Evolutionary conservation across 768 basidiomycete genomes (phyloP), one percentile per base, ranked within the genome.

Genomic region (Collybia mongolica): DNA sequence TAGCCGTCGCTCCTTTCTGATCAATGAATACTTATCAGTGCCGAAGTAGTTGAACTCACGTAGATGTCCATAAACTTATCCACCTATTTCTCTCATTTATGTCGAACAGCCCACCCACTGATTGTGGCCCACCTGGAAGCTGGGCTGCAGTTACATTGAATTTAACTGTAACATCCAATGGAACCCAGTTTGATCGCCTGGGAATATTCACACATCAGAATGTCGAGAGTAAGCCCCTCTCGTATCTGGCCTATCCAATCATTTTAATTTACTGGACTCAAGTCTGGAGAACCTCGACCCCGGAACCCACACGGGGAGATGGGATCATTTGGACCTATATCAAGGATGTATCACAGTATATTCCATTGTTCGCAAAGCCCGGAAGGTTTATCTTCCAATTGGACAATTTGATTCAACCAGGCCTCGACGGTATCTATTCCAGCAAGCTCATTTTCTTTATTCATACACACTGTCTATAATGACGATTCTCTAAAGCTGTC

Each of bases 201-300:
- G 86, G 79, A 1, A 77, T 83, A 14, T 86, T 92, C 57, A 86
- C 85, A 5, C 84, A 90, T 61, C 82, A 88, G 26, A 83, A 88
- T 58, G 86, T 87, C 6, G 89, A 90, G 64, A 88, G 85, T 87
- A 58, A 53, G 81, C 61, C 26, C 2, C 19, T 22, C 15, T 19
- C 20, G 11, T n/a, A 8, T 39, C 23, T 40, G 29, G 19, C 19
- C 38, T 46, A 14, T 45, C 48, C 35, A 44, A 24, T 23, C 2
- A 5, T 41, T 22, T 28, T 17, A 45, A 28, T 29, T 41, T 20
- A 36, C 41, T 50, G 22, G 24, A 20, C 28, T 2, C 14, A 22
- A 88, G 86, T 90, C 44, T 89, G 88, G 89, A 75, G 89, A 32
- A 89, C 86, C 17, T 89, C 87, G 0, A 91, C 89, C 15, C 83